Conservation (phyloP, 495 filamentous ascomycete genomes). For the Chaetomium fimeti region DNA sequence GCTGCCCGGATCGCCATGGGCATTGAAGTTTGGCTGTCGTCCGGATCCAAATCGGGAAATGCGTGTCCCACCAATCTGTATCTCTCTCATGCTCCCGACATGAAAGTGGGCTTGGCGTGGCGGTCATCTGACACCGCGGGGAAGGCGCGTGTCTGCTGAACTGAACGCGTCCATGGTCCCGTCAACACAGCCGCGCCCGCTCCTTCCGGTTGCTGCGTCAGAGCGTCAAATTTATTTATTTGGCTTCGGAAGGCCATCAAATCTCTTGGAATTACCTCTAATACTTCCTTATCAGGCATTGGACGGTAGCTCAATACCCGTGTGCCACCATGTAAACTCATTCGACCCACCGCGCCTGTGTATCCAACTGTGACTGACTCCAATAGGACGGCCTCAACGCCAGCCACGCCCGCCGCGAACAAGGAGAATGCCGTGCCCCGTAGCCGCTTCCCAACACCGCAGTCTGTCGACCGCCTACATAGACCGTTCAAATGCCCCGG, state of each 20-base stretch:
- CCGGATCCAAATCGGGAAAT: no score
- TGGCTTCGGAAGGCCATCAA: neutral
- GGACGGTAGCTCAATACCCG: neutral
- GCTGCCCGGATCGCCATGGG: no score
- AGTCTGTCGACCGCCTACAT: slow-evolving; percentile 65
- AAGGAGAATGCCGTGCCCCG: slow-evolving; percentile 33
- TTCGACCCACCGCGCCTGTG: neutral
- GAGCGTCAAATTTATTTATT: neutral
- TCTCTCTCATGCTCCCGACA: no score
- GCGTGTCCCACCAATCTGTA: no score
- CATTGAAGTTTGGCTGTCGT: no score
- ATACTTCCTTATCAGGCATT: neutral
- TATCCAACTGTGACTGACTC: neutral
- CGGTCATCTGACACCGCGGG: slow-evolving; percentile 27
- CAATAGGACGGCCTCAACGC: slow-evolving; percentile 17
- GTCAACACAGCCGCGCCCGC: slow-evolving; percentile 19
- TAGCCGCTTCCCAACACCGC: slow-evolving; percentile 43
- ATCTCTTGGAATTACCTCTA: neutral
- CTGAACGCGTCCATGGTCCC: slow-evolving; percentile 12
- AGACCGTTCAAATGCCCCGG: slow-evolving; percentile 95
- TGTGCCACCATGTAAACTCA: neutral
- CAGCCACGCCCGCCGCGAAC: slow-evolving; percentile 31
- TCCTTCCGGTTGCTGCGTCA: neutral
- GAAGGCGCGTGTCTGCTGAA: slow-evolving; percentile 21
- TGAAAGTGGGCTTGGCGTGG: neutral